phyloP scores from a whole-genome alignment of 75 land plant species.

The Picea sitchensis region DNA sequence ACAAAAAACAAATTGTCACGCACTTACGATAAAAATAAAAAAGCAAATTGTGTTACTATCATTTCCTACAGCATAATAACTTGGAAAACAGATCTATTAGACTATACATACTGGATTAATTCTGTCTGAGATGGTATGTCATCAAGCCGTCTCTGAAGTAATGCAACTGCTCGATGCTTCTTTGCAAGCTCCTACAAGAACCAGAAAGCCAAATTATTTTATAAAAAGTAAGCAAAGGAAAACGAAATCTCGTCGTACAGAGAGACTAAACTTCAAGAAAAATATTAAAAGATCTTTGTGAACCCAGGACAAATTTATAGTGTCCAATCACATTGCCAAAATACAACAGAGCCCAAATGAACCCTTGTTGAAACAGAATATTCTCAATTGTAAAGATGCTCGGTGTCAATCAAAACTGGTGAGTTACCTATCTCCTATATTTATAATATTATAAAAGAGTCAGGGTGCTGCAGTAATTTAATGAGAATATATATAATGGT shows the following conservation, averaged over 20 bases:
- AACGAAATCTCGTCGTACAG: not conserved
- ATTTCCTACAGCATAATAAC: not conserved
- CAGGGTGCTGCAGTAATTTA: too few relatives aligned
- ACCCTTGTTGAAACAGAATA: not conserved
- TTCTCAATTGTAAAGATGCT: not conserved
- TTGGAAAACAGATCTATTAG: not conserved
- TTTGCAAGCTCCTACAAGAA: constrained; percentile 9
- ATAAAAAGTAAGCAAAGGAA: not conserved
- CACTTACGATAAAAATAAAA: not conserved
- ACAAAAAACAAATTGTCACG: not conserved
- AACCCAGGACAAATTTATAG: not conserved
- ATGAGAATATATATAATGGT: too few relatives aligned
- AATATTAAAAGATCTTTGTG: not conserved
- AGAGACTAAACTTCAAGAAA: not conserved
- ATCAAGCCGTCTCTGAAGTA: constrained; percentile 29
- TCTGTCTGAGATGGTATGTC: constrained; percentile 39
- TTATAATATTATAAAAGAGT: too few relatives aligned
- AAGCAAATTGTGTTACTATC: not conserved
- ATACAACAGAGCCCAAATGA: not conserved
- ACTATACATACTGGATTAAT: constrained; percentile 39
- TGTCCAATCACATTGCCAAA: not conserved
- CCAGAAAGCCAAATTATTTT: not conserved
- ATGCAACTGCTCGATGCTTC: constrained; percentile 12
- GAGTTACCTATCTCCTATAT: not conserved
- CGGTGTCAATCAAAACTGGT: not conserved